phyloP scores from a whole-genome alignment of 495 filamentous ascomycete genomes.

The Immersiella caudata region DNA sequence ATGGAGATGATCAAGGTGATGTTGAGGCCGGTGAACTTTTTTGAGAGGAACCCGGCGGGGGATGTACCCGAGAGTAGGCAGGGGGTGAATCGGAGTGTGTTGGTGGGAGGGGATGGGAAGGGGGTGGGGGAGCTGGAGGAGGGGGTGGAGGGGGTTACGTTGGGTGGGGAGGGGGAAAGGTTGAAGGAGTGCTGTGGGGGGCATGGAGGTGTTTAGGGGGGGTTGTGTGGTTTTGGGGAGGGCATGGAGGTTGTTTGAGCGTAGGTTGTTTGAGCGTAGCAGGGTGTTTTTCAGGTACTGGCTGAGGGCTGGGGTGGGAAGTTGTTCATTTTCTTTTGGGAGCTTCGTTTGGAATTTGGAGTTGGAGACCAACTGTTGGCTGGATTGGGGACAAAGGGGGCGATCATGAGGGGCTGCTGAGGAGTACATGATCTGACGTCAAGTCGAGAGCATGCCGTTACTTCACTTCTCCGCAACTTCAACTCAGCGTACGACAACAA shows the following conservation, averaged over 20 bases:
- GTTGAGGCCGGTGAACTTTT: slow-evolving; percentile 72
- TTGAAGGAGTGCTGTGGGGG: neutral
- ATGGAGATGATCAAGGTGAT: slow-evolving; percentile 45
- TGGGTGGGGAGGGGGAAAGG: neutral
- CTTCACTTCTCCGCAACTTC: neutral
- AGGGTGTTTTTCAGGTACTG: too few relatives aligned
- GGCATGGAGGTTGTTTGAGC: too few relatives aligned
- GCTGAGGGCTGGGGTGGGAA: too few relatives aligned
- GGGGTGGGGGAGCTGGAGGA: neutral
- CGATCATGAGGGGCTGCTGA: neutral
- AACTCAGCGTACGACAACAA: neutral
- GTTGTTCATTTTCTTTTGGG: too few relatives aligned
- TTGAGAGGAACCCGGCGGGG: slow-evolving; percentile 69
- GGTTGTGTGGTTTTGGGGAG: neutral
- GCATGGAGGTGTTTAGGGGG: neutral
- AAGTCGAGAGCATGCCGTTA: neutral
- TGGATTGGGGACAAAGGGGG: neutral
- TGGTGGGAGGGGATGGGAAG: slow-evolving; percentile 40
- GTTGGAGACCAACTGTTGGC: neutral
- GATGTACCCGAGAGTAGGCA: slow-evolving; percentile 69
- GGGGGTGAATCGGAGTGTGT: slow-evolving; percentile 49
- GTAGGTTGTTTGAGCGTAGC: too few relatives aligned
- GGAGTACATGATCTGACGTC: neutral
- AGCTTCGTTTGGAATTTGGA: neutral
- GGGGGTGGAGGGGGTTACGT: neutral